Base-by-base conservation (phyloP, 2,329 filamentous ascomycete genomes). In the Trichoderma oligosporum region DNA sequence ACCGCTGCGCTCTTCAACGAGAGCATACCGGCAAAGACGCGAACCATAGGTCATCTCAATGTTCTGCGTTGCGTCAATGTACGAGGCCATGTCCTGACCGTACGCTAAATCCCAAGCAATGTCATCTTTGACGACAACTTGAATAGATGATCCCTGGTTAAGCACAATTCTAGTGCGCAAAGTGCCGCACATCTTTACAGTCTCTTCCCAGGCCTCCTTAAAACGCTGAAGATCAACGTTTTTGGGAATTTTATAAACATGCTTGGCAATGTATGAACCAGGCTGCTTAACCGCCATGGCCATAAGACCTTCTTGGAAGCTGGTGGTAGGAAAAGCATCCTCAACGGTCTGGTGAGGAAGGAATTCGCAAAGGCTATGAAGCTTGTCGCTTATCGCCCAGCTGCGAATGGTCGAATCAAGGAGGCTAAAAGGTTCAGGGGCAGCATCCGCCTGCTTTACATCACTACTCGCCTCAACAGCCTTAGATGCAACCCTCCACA, bases 141-240 rank as follows among this genome's bases (percentile, higher is more conserved):
- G 51, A 5, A 44, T 16, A 16, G 53, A n/a, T 3, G 3, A 25
- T 11, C 53, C 53, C 3, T 44, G n/a, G n/a, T 56, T 4, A 39
- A 59, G 31, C 11, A 56, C 38, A 16, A 60, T 58, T 9, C 59
- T 38, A 14, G 48, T 58, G 3, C 59, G 48, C 6, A 60, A 29
- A 9, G 36, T 58, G 7, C 20, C 27, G 8, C 45, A 55, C 14
- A 49, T 16, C 16, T 48, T 42, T 2, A 53, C 24, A 9, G 52
- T 57, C 8, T 25, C 12, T 4, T 60, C 56, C 69, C 68, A 71
- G 4, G 69, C 66, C 0, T 60, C 52, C 53, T 29, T 45, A 11
- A 55, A 24, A 2, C 41, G 39, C 14, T 27, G 8, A 22, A 55
- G 33, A 8, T 48, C 53, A 20, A 47, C 44, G 1, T 38, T 29